Percentiles rank a stretch among this genome's conserved stretches.
Conservation (phyloP, 306 rosid species). For the Cotoneaster glaucophyllus region DNA sequence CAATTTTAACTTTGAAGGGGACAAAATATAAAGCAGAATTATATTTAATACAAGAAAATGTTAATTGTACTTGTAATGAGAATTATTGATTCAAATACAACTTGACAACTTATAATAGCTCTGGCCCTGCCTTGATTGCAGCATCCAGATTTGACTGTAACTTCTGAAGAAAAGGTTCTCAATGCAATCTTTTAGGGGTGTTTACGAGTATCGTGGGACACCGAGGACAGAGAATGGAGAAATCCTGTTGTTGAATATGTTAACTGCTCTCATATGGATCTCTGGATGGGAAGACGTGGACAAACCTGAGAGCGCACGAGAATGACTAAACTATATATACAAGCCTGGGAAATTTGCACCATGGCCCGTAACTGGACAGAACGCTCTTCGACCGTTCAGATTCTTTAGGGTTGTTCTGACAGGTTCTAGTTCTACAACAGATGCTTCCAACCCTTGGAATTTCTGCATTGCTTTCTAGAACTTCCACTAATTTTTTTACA, state of each 20-base stretch:
- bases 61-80: too few relatives aligned
- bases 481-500: slow-evolving; percentile 38
- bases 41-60: too few relatives aligned
- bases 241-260: neutral
- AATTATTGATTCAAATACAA: too few relatives aligned
- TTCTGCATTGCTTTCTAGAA: slow-evolving; percentile 75
- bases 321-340: slow-evolving; percentile 63
- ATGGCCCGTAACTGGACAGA: slow-evolving; percentile 70
- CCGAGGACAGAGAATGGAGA: neutral
- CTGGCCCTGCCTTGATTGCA: slow-evolving; percentile 30
- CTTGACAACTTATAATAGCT: too few relatives aligned
- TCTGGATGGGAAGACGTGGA: slow-evolving; percentile 81
- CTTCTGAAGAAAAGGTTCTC: slow-evolving; percentile 90
- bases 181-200: slow-evolving; percentile 46
- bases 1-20: too few relatives aligned
- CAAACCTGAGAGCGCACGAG: slow-evolving; percentile 64
- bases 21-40: too few relatives aligned
- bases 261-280: slow-evolving; percentile 49
- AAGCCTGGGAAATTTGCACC: slow-evolving; percentile 94
- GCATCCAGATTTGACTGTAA: slow-evolving; percentile 92
- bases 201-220: neutral
- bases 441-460: slow-evolving; percentile 69
- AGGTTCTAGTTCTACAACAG: slow-evolving; percentile 43
- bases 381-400: slow-evolving; percentile 68
- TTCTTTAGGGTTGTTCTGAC: slow-evolving; percentile 65